Percentiles rank a stretch among this genome's conserved stretches.
phyloP scores from a whole-genome alignment of 176 grass and related monocot species.

The Musa schizocarpa region DNA sequence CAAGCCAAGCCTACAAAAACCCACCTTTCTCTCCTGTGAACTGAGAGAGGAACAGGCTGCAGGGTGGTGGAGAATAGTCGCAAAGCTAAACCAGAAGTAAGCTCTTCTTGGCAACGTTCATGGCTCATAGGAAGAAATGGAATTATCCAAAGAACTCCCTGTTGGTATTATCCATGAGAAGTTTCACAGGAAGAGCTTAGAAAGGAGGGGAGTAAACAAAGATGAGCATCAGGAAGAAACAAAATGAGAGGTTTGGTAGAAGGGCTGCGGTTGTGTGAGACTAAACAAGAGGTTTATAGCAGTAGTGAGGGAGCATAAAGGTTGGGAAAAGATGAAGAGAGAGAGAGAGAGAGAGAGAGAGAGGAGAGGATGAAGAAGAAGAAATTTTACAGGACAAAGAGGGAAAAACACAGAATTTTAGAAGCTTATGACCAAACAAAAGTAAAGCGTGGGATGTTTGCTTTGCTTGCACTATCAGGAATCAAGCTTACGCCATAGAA shows the following conservation, averaged over 20 bases:
- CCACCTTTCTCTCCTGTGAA: neutral
- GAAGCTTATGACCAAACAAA: conserved; percentile 3
- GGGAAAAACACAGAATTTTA: neutral
- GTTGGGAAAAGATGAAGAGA: neutral
- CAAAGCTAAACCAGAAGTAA: conserved; percentile 1
- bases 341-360: neutral
- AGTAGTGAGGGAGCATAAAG: conserved; percentile 5
- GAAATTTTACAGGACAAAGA: neutral
- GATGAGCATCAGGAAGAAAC: neutral
- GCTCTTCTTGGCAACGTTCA: neutral
- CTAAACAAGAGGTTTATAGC: conserved; percentile 7
- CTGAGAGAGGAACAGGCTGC: neutral
- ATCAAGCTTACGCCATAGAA: conserved; percentile 14
- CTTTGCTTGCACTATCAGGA: conserved; percentile 20
- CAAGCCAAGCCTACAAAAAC: neutral
- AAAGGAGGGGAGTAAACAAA: neutral
- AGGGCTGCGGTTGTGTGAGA: neutral
- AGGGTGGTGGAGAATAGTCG: neutral
- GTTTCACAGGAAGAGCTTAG: neutral
- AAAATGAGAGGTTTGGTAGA: neutral
- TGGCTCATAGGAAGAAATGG: neutral
- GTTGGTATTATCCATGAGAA: conserved; percentile 1
- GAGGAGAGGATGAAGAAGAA: neutral
- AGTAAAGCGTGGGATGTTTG: conserved; percentile 15
- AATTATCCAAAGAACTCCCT: conserved; percentile 2